phyloP scores from a whole-genome alignment of 805 yeast genomes.

The Cyberlindnera suaveolens region DNA sequence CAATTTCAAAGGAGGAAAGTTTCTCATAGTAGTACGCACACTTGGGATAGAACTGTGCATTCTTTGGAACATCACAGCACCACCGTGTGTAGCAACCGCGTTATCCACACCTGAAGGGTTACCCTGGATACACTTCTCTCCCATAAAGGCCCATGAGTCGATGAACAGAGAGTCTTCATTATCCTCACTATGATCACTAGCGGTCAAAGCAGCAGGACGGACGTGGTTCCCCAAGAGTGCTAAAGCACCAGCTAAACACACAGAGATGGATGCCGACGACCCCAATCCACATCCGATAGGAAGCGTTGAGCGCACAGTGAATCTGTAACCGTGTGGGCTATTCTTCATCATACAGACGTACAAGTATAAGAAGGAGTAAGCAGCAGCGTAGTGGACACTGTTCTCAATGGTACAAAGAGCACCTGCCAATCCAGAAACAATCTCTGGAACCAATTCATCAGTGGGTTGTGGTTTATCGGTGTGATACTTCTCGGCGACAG shows the following conservation, averaged over 20 bases:
- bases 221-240: slow-evolving; percentile 54
- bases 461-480: slow-evolving; percentile 28
- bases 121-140: slow-evolving; percentile 94
- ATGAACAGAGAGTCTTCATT: slow-evolving; percentile 49
- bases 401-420: slow-evolving; percentile 40
- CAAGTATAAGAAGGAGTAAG: slow-evolving; percentile 77
- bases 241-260: slow-evolving; percentile 74
- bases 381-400: slow-evolving; percentile 67
- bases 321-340: slow-evolving; percentile 43
- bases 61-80: slow-evolving; percentile 87
- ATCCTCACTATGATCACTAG: slow-evolving; percentile 31
- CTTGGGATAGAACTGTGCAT: slow-evolving; percentile 46
- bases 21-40: slow-evolving; percentile 59
- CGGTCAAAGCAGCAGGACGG: slow-evolving; percentile 28
- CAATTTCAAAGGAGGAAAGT: slow-evolving; percentile 68
- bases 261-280: slow-evolving; percentile 86
- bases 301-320: slow-evolving; percentile 70
- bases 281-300: slow-evolving; percentile 98
- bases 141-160: slow-evolving; percentile 84
- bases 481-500: slow-evolving; percentile 22
- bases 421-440: slow-evolving; percentile 42
- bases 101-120: slow-evolving; percentile 96
- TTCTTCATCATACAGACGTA: slow-evolving; percentile 52
- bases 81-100: slow-evolving; percentile 93
- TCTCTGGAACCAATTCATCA: slow-evolving; percentile 53